These are phyloP conservation scores for Pholiota microspora DNA, from an alignment of 768 basidiomycete species.

Conservation along the genomic window DNA sequence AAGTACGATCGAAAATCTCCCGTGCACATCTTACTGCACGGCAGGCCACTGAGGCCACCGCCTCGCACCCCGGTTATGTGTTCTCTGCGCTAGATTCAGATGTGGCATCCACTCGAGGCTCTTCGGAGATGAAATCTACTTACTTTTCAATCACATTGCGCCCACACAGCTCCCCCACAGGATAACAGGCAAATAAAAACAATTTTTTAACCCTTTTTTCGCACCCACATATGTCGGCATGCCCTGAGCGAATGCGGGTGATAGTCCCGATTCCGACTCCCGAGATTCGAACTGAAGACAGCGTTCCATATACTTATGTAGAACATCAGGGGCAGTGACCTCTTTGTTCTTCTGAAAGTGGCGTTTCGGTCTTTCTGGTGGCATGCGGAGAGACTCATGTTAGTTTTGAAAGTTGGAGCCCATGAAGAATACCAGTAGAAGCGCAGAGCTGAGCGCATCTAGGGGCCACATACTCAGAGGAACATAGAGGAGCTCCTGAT, in stretches of 20 bases:
- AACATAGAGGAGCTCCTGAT: too few species aligned
- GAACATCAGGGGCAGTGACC: neutral
- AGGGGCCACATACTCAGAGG: too few species aligned
- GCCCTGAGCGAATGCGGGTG: neutral
- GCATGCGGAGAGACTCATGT: neutral
- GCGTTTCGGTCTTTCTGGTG: neutral
- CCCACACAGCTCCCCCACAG: neutral
- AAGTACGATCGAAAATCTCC: conserved; percentile 22
- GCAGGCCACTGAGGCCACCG: neutral
- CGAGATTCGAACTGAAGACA: neutral
- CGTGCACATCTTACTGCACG: neutral
- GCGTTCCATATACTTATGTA: too few species aligned
- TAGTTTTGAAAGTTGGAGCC: too few species aligned
- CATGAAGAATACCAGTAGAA: too few species aligned
- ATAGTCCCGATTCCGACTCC: neutral
- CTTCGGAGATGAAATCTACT: neutral
- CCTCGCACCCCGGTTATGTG: neutral
- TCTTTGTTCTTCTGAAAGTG: neutral
- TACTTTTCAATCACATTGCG: neutral
- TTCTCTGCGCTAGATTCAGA: neutral
- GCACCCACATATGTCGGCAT: neutral
- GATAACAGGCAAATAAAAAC: neutral
- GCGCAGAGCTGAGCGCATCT: too few species aligned
- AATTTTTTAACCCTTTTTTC: neutral
- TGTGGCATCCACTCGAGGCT: neutral